Base-by-base conservation (phyloP, 164 flowering plant species). In the Berberis vulgaris region DNA sequence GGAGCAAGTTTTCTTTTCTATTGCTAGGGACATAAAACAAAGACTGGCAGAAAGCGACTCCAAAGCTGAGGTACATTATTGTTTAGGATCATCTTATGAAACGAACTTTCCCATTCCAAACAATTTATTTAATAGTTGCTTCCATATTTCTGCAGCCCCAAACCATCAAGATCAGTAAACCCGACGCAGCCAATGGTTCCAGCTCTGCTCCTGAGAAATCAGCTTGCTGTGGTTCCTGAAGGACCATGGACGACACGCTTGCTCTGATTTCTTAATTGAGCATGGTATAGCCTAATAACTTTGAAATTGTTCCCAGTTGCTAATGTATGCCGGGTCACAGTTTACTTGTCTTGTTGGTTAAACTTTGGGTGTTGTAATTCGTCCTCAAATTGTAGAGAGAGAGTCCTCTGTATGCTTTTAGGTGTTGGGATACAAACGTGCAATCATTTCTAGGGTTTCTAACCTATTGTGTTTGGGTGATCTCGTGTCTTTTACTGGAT, bases 1-100 rank as follows among this genome's bases (percentile, higher is more conserved):
- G 55, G 84, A 81, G 76, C 76, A 78, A 64, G 84, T 81, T 42
- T 81, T 81, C 76, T 81, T 81, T 68, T 76, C 84, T n/a, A 78
- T 79, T 63, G 84, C 82, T 40, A 77, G 84, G 67, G 84, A 81
- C 68, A 81, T 81, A 69, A 81, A 77, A 72, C 79, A 78, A 71
- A 75, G 84, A 64, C 80, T 81, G 56, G 74, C 80, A 11, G 82
- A 81, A 58, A 77, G 64, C 9, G 85, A 81, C 67, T 64, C 81
- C 49, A 79, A 75, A 74, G 64, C 70, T 39, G 82, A 81, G 80
- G 85, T 79, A 71, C 7, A 52, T 47, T 41, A 44, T 26, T n/a
- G 4, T 57, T 50, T 9, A 47, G 38, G 64, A 1, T 54, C 41
- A 42, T n/a, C 5, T 65, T 0, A 38, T 43, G 6, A 4, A 41